Percentiles rank a stretch among this genome's conserved stretches.
Evolutionary conservation across 305 asterid genomes (phyloP).

Genomic region (Fraxinus floribunda): DNA sequence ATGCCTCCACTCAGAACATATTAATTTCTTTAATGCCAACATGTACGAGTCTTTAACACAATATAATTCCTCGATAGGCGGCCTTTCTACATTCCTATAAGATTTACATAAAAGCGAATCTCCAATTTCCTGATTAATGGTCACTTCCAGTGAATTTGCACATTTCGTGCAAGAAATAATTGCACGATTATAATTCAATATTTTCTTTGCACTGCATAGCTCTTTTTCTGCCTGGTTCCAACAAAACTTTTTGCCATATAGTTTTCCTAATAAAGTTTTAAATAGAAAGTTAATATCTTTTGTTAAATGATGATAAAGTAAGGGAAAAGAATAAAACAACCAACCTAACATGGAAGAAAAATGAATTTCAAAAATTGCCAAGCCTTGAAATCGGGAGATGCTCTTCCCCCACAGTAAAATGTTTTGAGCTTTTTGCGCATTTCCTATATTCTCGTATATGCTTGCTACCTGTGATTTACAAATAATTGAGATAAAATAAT

Average conservation of each 20-base stretch:
- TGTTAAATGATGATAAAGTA: conserved; percentile 10
- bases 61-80: conserved; percentile 28
- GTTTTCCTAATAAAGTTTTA: conserved; percentile 53
- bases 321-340: conserved; percentile 9
- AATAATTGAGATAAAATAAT: conserved; percentile 19
- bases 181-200: conserved; percentile 43
- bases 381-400: conserved; percentile 58
- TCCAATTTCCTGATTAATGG: conserved; percentile 63
- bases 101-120: conserved; percentile 51
- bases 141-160: conserved; percentile 49
- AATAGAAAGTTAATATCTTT: conserved; percentile 25
- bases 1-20: conserved; percentile 36
- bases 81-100: conserved; percentile 37
- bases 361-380: conserved; percentile 63
- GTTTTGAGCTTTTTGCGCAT: conserved; percentile 64
- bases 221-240: conserved; percentile 73
- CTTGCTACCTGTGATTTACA: conserved; percentile 55
- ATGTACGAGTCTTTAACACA: conserved; percentile 49
- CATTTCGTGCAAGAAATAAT: conserved; percentile 68
- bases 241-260: conserved; percentile 59
- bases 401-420: conserved; percentile 72
- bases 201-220: conserved; percentile 55
- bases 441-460: conserved; percentile 78
- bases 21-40: conserved; percentile 61
- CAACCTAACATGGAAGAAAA: conserved; percentile 71